Base-by-base conservation (phyloP, 2,329 filamentous ascomycete genomes). In the Thelonectria rubi region DNA sequence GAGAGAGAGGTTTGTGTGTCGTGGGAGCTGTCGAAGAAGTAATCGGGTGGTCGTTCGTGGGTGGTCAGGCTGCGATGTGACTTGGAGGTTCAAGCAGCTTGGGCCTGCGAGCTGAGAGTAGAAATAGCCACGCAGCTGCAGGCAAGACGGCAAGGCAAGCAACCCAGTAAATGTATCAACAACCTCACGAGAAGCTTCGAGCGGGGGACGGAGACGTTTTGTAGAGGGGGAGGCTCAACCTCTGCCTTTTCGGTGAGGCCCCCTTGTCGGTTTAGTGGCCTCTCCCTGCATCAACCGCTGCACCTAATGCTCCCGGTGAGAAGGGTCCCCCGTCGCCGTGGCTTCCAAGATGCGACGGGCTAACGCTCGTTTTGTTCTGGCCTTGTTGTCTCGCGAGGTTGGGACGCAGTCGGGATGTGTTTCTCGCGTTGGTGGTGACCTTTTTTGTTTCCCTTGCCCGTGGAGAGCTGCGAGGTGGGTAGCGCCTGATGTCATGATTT, bases 401-500 rank as follows among this genome's bases (percentile, higher is more conserved):
- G 34, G 34, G 15, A 37, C 7, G 8, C 5, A 7, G 26, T 30
- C 26, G 26, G 26, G 7, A 30, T 30, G 26, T 30, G n/a, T 30
- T 30, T 30, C 26, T 30, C 26, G 26, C 8, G 26, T 24, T 30
- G 26, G 26, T 34, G 18, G 11, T 42, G 18, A n/a, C 42, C 47
- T 54, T 40, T 40, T 40, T 3, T 14, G 1, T 17, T 46, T n/a
- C n/a, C n/a, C n/a, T n/a, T n/a, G n/a, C n/a, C n/a, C n/a, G n/a
- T n/a, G n/a, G n/a, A 17, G 17, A 43, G 50, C 46, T 50, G 58
- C 18, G 34, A 51, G 58, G 20, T 52, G 52, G 21, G 21, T 34
- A 42, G 17, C 42, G 32, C 53, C 47, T 61, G 59, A 61, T 61
- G 58, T 61, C 58, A 61, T 57, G 55, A 34, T 52, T 58, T 51